Base-by-base conservation (phyloP, 169 alveolate genomes). In the Plasmodium cynomolgi region DNA sequence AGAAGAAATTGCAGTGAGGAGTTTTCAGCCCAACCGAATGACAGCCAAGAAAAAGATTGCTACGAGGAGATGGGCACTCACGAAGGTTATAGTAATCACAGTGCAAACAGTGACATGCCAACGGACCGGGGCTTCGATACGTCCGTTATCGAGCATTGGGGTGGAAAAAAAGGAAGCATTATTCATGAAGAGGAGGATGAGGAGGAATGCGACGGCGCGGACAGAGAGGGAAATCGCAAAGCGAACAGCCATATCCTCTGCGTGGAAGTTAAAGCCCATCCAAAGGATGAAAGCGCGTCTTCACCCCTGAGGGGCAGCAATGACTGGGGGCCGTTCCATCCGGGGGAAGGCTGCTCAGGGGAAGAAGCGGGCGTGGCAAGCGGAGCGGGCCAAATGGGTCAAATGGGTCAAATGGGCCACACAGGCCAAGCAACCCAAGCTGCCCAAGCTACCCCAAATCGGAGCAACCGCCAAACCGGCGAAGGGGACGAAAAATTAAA, bases 1-100 rank as follows among this genome's bases (percentile, higher is more conserved):
- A 80, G 1, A 4, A 15, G 6, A 8, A n/a, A 80, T 37, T 31
- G 74, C 84, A 23, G 34, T 80, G 84, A 15, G 56, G 84, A 41
- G 23, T 80, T 80, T 80, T 80, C 11, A 80, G n/a, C 39, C 56
- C 62, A 80, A 20, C 84, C 20, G 74, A 80, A 31, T 17, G 33
- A 17, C 26, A 80, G 7, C 33, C 39, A 41, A 33, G 62, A 50
- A 17, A 17, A 50, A 50, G 56, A 44, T 41, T 7, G 31, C 37
- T 37, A 31, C 71, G 26, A 41, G 13, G 74, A 34, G 37, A 68
- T 0, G 77, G 37, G 7, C n/a, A 68, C 41, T 68, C n/a, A 68
- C n/a, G 17, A 17, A 31, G 34, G 34, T 23, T 47, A 81, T 50
- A 81, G 34, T 23, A 81, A 81, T 26, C 34, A 9, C 0, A 68